Evolutionary conservation across 495 filamentous ascomycete species (phyloP).

Genomic region (Daldinia grandis): DNA sequence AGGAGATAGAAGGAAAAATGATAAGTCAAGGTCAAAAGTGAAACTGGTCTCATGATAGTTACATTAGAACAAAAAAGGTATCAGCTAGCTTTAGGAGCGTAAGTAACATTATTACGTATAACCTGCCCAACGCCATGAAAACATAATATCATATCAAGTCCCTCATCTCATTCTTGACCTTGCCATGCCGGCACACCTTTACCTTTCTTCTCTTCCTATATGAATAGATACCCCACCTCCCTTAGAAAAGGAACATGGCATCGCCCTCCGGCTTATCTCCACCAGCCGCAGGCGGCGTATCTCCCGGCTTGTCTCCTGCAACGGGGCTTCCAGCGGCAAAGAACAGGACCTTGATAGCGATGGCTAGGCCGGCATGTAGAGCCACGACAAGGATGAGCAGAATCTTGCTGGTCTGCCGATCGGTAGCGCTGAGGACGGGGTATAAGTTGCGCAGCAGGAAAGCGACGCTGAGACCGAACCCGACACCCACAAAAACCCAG

Average conservation of each 20-base stretch:
- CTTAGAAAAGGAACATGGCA: slow-evolving; percentile 37
- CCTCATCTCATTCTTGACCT: neutral
- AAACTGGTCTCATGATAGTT: slow-evolving; percentile 10
- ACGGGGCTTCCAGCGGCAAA: slow-evolving; percentile 84
- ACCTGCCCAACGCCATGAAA: slow-evolving; percentile 32
- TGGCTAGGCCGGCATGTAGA: slow-evolving; percentile 84
- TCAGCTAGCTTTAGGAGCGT: slow-evolving; percentile 25
- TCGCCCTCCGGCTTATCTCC: slow-evolving; percentile 24
- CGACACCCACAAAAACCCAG: slow-evolving; percentile 90
- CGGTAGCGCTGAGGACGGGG: slow-evolving; percentile 90
- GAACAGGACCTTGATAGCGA: slow-evolving; percentile 95
- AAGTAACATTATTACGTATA: slow-evolving; percentile 28
- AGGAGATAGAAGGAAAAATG: neutral
- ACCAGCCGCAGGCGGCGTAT: slow-evolving; percentile 33
- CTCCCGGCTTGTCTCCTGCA: slow-evolving; percentile 51
- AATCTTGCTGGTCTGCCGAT: slow-evolving; percentile 88
- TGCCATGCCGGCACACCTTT: neutral
- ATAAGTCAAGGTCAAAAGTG: slow-evolving; percentile 5
- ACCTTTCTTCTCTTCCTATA: neutral
- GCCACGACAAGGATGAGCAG: slow-evolving; percentile 83
- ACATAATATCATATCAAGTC: slow-evolving; percentile 6
- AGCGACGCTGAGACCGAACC: slow-evolving; percentile 83
- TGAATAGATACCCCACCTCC: neutral
- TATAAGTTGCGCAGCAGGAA: slow-evolving; percentile 94
- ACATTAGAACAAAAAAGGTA: slow-evolving; percentile 32